Evolutionary conservation across 108 stramenopile species (phyloP), one percentile per base, ranked within the genome.

Genomic region (Bacterosira constricta): DNA sequence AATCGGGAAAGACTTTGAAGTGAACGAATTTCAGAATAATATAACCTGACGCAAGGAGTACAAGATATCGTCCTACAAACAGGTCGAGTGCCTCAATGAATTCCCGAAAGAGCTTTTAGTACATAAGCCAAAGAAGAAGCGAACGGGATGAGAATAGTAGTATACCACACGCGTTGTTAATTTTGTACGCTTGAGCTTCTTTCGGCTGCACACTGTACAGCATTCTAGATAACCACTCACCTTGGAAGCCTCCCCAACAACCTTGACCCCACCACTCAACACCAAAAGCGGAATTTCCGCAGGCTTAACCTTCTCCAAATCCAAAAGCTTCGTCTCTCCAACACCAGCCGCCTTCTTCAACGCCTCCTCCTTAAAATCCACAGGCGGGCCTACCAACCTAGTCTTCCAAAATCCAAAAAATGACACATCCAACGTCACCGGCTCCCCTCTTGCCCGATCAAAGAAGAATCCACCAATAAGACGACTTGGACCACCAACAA

Each of bases 1-100:
- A 96, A 57, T 96, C 92, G 10, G 92, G 92, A 63, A 96, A 92
- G 15, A 96, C 66, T 64, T 96, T 96, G 85, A 97, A 97, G 61
- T 97, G 96, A n/a, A 97, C 32, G 65, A 97, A 92, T 65, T 97
- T 97, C 59, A 95, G 18, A 21, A 86, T 85, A 36, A 97, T 85
- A 70, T 97, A 97, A 1, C 87, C 90, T 3, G 93, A 87, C 9
- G 91, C 90, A 76, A 89, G 64, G 0, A 97, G 69, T 11, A 93
- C 86, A 23, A 97, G 79, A 59, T 95, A 97, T 54, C 91, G 64
- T 37, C 94, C 92, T 11, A 94, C 93, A 66, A 97, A 97, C 37
- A 94, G 73, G 70, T 97, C 96, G 15, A 95, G 53, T 0, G 84
- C 83, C 50, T 97, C 94, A 29, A 93, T 71, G 46, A 88, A 65